Conservation (phyloP, 2,329 filamentous ascomycete species). For the Scedosporium dehoogii region DNA sequence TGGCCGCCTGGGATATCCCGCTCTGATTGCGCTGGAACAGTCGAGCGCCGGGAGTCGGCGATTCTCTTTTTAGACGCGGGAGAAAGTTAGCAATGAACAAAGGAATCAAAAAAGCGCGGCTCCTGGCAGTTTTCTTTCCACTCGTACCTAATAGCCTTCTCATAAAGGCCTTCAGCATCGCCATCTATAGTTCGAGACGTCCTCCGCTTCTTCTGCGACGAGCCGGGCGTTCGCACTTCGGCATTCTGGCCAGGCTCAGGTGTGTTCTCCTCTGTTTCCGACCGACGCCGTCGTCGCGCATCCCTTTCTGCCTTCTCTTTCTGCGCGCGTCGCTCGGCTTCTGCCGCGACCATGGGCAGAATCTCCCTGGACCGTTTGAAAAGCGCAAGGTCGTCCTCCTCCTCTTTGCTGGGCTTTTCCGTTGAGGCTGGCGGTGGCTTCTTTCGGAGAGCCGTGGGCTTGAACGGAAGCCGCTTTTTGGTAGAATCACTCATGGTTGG, state of each 20-base stretch:
- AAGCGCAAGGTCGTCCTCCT: conserved; percentile 26
- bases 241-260: neutral
- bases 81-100: neutral
- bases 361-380: conserved; percentile 42
- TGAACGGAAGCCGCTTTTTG: conserved; percentile 36
- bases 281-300: conserved; percentile 1
- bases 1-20: neutral
- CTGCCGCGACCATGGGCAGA: conserved; percentile 32
- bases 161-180: neutral
- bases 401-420: conserved; percentile 9
- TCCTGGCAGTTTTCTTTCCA: neutral
- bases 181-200: neutral
- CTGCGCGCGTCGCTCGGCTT: conserved; percentile 20
- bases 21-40: neutral
- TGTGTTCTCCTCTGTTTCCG: neutral
- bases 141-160: neutral
- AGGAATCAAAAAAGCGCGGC: neutral
- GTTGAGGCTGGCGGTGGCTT: conserved; percentile 15
- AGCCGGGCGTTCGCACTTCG: neutral
- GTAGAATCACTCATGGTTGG: conserved; percentile 1
- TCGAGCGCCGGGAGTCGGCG: neutral
- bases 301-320: conserved; percentile 10
- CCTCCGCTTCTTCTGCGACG: conserved; percentile 5
- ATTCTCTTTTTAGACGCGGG: neutral
- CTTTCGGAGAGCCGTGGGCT: conserved; percentile 33